Percentiles rank a stretch among this genome's conserved stretches.
Evolutionary conservation across 1,139 yeast genomes (phyloP).

Genomic region (Kodamaea sp.): DNA sequence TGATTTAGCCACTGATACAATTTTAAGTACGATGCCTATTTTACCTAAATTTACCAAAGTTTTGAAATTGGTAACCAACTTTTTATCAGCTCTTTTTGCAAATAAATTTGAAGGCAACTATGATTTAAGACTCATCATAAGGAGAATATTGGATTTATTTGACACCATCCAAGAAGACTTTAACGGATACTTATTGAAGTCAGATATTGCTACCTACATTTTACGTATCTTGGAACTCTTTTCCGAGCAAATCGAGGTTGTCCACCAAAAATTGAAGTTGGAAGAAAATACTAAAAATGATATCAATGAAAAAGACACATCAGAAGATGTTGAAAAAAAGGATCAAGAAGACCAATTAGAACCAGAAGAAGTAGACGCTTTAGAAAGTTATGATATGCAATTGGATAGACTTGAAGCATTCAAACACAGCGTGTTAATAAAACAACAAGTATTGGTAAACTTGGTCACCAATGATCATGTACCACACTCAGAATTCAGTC

Average conservation of each 20-base stretch:
- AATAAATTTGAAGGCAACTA: constrained; percentile 23
- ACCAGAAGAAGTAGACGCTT: not conserved
- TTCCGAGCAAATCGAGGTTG: constrained; percentile 12
- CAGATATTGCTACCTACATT: constrained; percentile 40
- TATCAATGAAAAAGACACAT: constrained; percentile 6
- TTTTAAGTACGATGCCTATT: constrained; percentile 61
- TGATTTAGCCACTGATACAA: constrained; percentile 32
- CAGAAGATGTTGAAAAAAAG: constrained; percentile 6
- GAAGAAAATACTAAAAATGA: constrained; percentile 7
- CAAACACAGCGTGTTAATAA: constrained; percentile 31
- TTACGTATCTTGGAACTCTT: constrained; percentile 33
- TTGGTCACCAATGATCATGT: constrained; percentile 21
- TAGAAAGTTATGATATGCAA: constrained; percentile 1
- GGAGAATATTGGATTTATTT: constrained; percentile 22
- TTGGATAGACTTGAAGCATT: constrained; percentile 18
- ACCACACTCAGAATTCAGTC: constrained; percentile 16
- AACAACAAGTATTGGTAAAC: constrained; percentile 34
- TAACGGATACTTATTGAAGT: constrained; percentile 37
- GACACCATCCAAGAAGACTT: constrained; percentile 33
- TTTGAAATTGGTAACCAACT: constrained; percentile 35
- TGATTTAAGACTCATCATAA: constrained; percentile 11
- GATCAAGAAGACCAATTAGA: constrained; percentile 6
- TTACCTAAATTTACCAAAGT: constrained; percentile 56
- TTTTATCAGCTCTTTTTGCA: constrained; percentile 21
- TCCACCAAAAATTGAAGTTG: constrained; percentile 1